Evolutionary conservation across 495 filamentous ascomycete species (phyloP), one percentile per base, ranked within the genome.

Genomic region (Podospora tetraspora): DNA sequence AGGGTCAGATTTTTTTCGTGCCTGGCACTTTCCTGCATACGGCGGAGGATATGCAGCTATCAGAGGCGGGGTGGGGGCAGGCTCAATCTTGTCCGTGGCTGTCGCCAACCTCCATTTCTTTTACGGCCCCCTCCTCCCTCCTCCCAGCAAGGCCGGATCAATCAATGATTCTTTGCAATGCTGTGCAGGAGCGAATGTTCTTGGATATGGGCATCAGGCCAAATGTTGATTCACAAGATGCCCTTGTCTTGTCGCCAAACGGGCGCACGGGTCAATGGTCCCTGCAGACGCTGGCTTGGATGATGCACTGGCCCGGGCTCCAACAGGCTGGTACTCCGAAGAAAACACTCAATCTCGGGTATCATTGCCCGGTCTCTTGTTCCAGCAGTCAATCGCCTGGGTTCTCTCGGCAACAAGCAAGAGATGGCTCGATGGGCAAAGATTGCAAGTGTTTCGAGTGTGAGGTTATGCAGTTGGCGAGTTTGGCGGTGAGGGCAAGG

Each of bases 1-100:
- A 66, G 69, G 68, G 71, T 71, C 72, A 75, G 71, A 76, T 73
- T 77, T 76, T 76, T 74, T 70, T 68, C 59, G 56, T 59, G 65
- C 29, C 58, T 61, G 32, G 65, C 58, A 24, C 57, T 59, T 66
- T 60, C 56, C 57, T 65, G 64, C 58, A 61, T 66, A 10, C 0
- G 5, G 21, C 12, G 21, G 59, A 30, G 32, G 32, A 16, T 66
- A 66, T 66, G 65, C 58, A 61, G 60, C 37, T 66, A 66, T 3
- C 27, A 12, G 63, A 37, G 7, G 13, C 27, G 19, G 22, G 19
- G 59, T 16, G 59, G 23, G 23, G 11, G 23, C 23, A 24, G 12
- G 23, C 13, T 24, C 56, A 34, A 29, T n/a, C 63, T 30, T 24
- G 10, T 64, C 16, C 12, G 16, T 30, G 16, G 23, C 12, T 61